phyloP scores from a whole-genome alignment of 176 grass and related monocot species.

The Thalia dealbata region DNA sequence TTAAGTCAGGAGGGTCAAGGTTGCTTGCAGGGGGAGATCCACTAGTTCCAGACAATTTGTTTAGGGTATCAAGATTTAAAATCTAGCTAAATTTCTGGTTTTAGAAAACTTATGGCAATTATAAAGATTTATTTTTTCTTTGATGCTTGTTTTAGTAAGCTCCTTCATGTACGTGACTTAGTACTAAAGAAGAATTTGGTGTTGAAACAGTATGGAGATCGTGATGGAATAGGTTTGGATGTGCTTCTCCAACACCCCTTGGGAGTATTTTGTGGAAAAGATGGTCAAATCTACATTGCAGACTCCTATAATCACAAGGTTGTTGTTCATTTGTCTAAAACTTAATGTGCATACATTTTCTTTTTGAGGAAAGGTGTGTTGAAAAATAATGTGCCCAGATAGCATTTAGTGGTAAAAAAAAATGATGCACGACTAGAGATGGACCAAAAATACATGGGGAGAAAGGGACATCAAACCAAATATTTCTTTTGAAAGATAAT shows the following conservation, averaged over 20 bases:
- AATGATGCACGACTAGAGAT: no score
- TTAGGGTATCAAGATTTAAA: constrained; percentile 47
- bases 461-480: no score
- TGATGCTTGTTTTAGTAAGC: constrained; percentile 15
- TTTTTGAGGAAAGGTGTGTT: no score
- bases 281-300: constrained; percentile 81
- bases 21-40: constrained; percentile 87
- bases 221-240: constrained; percentile 71
- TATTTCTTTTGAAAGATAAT: no score
- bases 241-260: constrained; percentile 84
- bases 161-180: background rate
- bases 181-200: background rate
- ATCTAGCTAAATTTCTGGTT: constrained; percentile 12
- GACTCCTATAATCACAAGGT: constrained; percentile 99
- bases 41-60: constrained; percentile 82
- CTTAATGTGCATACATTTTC: background rate
- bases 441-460: no score
- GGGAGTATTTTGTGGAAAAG: constrained; percentile 57
- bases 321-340: constrained; percentile 28
- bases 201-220: constrained; percentile 66
- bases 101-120: background rate
- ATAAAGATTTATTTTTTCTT: constrained; percentile 10
- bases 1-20: constrained; percentile 82
- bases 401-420: no score
- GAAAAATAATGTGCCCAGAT: no score